These are phyloP conservation scores for Lithocarpus polystachyus DNA, from an alignment of 306 rosid species.

Conservation along the genomic window DNA sequence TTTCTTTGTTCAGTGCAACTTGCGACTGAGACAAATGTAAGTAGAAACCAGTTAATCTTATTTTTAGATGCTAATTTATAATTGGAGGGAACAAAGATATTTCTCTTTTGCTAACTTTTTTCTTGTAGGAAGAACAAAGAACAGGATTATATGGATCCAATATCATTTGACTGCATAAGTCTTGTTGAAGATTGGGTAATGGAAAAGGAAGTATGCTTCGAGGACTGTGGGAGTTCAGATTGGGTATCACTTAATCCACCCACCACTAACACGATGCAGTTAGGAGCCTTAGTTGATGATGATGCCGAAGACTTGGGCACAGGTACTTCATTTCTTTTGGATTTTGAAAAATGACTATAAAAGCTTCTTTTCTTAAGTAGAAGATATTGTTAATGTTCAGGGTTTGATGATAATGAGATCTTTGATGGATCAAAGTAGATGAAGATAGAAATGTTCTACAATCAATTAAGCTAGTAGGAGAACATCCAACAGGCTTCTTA, in stretches of 20 bases:
- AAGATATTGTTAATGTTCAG: constrained; percentile 37
- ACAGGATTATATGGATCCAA: constrained; percentile 55
- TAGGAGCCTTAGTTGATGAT: constrained; percentile 44
- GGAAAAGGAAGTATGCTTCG: constrained; percentile 45
- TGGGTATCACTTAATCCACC: constrained; percentile 64
- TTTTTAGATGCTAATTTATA: constrained; percentile 11
- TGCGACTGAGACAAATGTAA: constrained; percentile 43
- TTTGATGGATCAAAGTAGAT: constrained; percentile 32
- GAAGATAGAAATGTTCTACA: constrained; percentile 37
- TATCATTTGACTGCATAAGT: constrained; percentile 50
- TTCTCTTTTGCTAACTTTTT: constrained; percentile 24
- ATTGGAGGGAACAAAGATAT: constrained; percentile 3
- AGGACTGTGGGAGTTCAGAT: constrained; percentile 54
- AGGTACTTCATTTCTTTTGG: constrained; percentile 41
- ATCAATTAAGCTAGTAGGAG: constrained; percentile 31
- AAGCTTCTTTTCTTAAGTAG: not conserved
- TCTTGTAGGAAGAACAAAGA: constrained; percentile 53
- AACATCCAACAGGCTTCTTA: constrained; percentile 13
- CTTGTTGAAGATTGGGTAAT: constrained; percentile 71
- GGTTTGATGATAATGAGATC: constrained; percentile 74
- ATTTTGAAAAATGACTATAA: constrained; percentile 8
- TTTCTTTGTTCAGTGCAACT: constrained; percentile 59
- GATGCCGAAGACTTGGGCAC: constrained; percentile 62
- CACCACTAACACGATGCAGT: constrained; percentile 41
- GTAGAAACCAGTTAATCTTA: constrained; percentile 1